These are phyloP conservation scores for Teunomyces barrocoloradensis DNA, from an alignment of 805 yeast species.

Conservation along the genomic window DNA sequence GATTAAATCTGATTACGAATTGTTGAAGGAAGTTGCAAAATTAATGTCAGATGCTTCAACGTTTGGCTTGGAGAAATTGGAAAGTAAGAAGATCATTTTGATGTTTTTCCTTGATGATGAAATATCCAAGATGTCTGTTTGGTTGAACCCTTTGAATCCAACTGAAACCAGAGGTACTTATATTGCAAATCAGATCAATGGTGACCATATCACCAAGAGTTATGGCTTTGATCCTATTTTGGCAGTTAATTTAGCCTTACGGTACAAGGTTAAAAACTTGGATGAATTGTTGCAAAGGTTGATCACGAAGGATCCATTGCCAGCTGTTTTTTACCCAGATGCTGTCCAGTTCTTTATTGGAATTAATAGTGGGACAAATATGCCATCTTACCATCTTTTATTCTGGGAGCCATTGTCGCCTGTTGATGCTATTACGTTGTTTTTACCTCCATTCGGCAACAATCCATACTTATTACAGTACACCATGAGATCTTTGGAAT, in stretches of 20 bases:
- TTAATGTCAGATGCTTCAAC: constrained; percentile 22
- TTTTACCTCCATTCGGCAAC: constrained; percentile 68
- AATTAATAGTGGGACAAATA: constrained; percentile 33
- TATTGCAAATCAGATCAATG: constrained; percentile 30
- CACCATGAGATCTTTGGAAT: constrained; percentile 84
- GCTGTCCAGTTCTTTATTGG: constrained; percentile 57
- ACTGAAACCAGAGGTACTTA: constrained; percentile 38
- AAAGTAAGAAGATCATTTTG: constrained; percentile 52
- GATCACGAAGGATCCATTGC: constrained; percentile 55
- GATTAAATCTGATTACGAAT: constrained; percentile 63
- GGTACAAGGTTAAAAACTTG: constrained; percentile 49
- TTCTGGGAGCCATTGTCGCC: constrained; percentile 82
- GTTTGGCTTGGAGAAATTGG: constrained; percentile 27
- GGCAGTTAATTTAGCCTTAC: constrained; percentile 65
- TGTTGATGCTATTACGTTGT: constrained; percentile 77
- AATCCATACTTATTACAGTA: constrained; percentile 76
- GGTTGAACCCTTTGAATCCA: constrained; percentile 67
- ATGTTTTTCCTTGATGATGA: constrained; percentile 73
- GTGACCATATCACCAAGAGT: constrained; percentile 50
- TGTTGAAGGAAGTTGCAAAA: constrained; percentile 53
- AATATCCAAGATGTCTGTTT: constrained; percentile 64
- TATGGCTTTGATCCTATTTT: constrained; percentile 66
- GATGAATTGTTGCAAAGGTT: constrained; percentile 42
- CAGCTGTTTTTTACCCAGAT: constrained; percentile 53
- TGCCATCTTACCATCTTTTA: constrained; percentile 43